These are phyloP conservation scores for Eutrema heterophyllum DNA, from an alignment of 345 rosid species.

Conservation along the genomic window DNA sequence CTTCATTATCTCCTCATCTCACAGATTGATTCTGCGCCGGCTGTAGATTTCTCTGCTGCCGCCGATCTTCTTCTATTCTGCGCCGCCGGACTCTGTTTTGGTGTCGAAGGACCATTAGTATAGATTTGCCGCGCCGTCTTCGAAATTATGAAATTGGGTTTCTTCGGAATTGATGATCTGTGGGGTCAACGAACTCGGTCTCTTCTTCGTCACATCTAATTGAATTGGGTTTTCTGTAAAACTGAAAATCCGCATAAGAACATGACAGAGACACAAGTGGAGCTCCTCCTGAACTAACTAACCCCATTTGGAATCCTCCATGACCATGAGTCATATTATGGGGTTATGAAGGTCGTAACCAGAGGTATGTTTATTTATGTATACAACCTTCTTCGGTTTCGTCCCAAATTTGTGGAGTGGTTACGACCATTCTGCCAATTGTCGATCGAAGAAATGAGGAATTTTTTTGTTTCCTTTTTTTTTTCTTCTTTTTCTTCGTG, in stretches of 20 bases:
- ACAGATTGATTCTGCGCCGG: neutral
- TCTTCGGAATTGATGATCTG: neutral
- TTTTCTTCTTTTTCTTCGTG: neutral
- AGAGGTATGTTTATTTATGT: slow-evolving; percentile 9
- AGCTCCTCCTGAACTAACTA: slow-evolving; percentile 19
- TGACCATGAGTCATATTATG: neutral
- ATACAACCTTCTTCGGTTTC: slow-evolving; percentile 18
- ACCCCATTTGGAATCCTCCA: neutral
- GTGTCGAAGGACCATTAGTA: neutral
- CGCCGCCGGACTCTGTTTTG: neutral
- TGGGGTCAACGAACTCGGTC: neutral
- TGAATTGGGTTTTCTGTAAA: neutral
- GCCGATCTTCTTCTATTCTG: neutral
- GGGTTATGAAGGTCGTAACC: too few relatives aligned
- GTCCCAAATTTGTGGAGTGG: slow-evolving; percentile 12
- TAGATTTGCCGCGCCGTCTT: too few relatives aligned
- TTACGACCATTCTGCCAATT: slow-evolving; percentile 7
- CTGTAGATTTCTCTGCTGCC: neutral
- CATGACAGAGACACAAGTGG: slow-evolving; percentile 25
- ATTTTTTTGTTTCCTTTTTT: neutral
- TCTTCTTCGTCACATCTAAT: neutral
- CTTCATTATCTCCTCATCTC: neutral
- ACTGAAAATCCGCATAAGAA: slow-evolving; percentile 19
- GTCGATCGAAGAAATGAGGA: slow-evolving; percentile 5
- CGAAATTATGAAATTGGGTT: neutral